Percentiles rank a stretch among this genome's conserved stretches.
Conservation (phyloP, 495 filamentous ascomycete genomes). For the Collariella sp. region DNA sequence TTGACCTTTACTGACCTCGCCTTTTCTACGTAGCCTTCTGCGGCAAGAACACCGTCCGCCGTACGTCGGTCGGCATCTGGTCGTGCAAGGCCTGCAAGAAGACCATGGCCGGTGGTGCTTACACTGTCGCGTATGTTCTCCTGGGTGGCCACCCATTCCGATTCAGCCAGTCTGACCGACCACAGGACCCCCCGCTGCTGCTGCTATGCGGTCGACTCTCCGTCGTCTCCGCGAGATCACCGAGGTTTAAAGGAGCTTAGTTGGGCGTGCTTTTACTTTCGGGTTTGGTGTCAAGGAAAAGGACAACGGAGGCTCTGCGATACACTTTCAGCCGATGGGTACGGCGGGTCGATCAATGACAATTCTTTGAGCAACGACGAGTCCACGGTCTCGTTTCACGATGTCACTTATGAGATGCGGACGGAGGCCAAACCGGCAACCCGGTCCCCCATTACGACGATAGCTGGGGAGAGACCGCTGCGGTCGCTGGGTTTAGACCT, state of each 20-base stretch:
- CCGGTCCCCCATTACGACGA: conserved; percentile 8
- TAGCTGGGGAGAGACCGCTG: conserved; percentile 9
- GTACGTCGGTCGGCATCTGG: conserved; percentile 92
- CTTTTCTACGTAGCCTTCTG: conserved; percentile 56
- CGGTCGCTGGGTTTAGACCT: conserved; percentile 10
- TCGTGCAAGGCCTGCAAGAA: conserved; percentile 82
- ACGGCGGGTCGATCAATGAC: conserved; percentile 29
- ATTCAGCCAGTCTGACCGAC: conserved; percentile 16
- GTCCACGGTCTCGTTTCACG: conserved; percentile 14
- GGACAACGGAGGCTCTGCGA: conserved; percentile 28
- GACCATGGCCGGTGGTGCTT: conserved; percentile 92
- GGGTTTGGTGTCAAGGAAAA: conserved; percentile 35
- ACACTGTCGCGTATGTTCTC: conserved; percentile 82
- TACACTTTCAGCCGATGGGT: conserved; percentile 27
- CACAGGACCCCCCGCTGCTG: conserved; percentile 85
- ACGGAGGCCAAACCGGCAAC: conserved; percentile 4
- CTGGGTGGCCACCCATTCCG: neutral
- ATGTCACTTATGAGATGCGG: conserved; percentile 14
- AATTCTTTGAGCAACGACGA: conserved; percentile 29
- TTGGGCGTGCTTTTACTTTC: conserved; percentile 25
- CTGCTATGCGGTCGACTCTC: conserved; percentile 93
- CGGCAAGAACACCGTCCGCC: conserved; percentile 91
- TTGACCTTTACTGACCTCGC: conserved; percentile 25
- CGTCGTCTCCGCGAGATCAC: conserved; percentile 95
- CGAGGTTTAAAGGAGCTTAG: conserved; percentile 61